Evolutionary conservation across 176 grass and related monocot species (phyloP).

Genomic region (Tillandsia fasciculata): DNA sequence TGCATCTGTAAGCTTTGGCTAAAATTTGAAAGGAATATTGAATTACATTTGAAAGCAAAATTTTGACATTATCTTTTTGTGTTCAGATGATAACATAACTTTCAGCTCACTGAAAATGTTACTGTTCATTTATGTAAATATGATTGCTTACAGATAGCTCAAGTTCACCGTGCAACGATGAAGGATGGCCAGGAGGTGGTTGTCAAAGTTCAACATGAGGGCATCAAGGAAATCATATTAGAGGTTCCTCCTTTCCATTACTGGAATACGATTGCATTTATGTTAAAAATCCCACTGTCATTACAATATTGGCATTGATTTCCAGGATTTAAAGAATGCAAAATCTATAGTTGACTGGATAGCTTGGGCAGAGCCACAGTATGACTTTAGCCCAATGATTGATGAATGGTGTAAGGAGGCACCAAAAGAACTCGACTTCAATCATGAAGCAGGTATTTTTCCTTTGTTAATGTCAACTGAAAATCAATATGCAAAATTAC

Average conservation of each 20-base stretch:
- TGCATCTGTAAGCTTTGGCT: slow-evolving; percentile 66
- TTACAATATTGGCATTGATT: slow-evolving; percentile 19
- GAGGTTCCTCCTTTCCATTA: slow-evolving; percentile 51
- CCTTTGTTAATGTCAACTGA: not conserved
- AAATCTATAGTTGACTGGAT: slow-evolving; percentile 95
- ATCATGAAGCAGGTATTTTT: slow-evolving; percentile 81
- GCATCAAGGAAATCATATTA: slow-evolving; percentile 89
- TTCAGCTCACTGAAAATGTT: slow-evolving; percentile 5
- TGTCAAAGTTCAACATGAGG: slow-evolving; percentile 95
- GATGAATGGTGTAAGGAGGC: slow-evolving; percentile 98
- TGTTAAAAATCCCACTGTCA: slow-evolving; percentile 2
- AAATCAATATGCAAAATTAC: not conserved
- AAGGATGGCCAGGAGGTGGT: slow-evolving; percentile 82
- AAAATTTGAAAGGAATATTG: not conserved
- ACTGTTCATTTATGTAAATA: not conserved
- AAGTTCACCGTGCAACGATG: slow-evolving; percentile 88
- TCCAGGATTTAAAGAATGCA: slow-evolving; percentile 94
- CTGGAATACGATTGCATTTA: not conserved
- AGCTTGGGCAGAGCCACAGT: slow-evolving; percentile 93
- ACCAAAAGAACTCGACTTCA: slow-evolving; percentile 97
- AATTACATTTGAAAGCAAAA: not conserved
- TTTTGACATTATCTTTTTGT: not conserved
- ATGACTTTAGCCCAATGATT: slow-evolving; percentile 85
- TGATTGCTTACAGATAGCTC: slow-evolving; percentile 67
- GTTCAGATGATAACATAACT: not conserved